Evolutionary conservation across 129 eudicot genomes (phyloP).

Genomic region (Chrysanthemum lavandulifolium): DNA sequence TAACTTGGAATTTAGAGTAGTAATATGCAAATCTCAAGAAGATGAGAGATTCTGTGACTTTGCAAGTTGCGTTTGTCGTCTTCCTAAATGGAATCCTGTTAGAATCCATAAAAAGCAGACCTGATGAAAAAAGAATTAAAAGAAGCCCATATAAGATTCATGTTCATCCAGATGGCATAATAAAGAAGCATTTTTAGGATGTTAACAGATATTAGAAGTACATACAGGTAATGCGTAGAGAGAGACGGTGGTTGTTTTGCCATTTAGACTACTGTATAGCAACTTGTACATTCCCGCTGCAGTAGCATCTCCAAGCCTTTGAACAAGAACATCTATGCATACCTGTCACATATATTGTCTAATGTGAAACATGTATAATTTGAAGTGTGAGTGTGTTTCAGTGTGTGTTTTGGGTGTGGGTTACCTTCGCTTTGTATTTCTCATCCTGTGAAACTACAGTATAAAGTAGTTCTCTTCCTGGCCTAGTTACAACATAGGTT

Average conservation of each 20-base stretch:
- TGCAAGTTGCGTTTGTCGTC: conserved; percentile 67
- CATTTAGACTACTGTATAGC: conserved; percentile 51
- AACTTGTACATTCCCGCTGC: conserved; percentile 92
- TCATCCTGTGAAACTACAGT: conserved; percentile 91
- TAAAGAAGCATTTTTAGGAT: background rate
- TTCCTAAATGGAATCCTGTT: conserved; percentile 72
- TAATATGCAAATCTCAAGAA: conserved; percentile 20
- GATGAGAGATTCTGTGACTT: conserved; percentile 36
- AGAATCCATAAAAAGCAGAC: conserved; percentile 74
- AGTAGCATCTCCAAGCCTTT: conserved; percentile 92
- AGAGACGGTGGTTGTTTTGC: conserved; percentile 55
- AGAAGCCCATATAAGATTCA: conserved; percentile 1
- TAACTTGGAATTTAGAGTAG: background rate
- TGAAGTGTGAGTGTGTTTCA: background rate
- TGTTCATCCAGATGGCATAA: background rate
- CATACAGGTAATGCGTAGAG: conserved; percentile 82
- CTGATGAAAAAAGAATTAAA: conserved; percentile 36
- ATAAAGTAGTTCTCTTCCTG: conserved; percentile 82
- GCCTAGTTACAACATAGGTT: conserved; percentile 79
- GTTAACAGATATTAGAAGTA: background rate
- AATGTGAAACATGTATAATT: conserved; percentile 1
- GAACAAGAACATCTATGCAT: conserved; percentile 91
- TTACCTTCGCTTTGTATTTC: conserved; percentile 94
- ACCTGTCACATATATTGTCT: conserved; percentile 41
- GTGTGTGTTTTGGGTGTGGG: background rate